Evolutionary conservation across 768 basidiomycete genomes (phyloP).

Genomic region (Podaxis carcinomalis): DNA sequence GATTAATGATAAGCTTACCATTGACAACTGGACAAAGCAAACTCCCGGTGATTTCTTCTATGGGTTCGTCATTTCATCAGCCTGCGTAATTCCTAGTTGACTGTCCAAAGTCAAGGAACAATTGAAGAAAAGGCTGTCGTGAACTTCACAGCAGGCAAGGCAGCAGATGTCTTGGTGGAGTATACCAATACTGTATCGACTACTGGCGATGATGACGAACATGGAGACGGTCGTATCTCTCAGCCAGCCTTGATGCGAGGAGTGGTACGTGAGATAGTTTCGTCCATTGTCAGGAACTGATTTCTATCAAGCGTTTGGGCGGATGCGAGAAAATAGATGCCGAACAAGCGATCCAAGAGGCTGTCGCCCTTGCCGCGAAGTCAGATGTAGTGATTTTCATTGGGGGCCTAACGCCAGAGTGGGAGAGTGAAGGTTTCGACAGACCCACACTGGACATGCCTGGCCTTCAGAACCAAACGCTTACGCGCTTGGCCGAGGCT

Average conservation of each 20-base stretch:
- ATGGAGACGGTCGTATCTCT: conserved; percentile 38
- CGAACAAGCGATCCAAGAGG: conserved; percentile 50
- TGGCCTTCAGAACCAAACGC: conserved; percentile 55
- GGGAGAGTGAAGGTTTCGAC: conserved; percentile 77
- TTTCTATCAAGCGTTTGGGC: conserved; percentile 50
- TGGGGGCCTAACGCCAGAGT: conserved; percentile 62
- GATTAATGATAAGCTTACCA: conserved; percentile 50
- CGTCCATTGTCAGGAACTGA: neutral
- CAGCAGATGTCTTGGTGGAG: conserved; percentile 53
- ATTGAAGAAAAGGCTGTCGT: conserved; percentile 56
- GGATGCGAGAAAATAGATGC: conserved; percentile 59
- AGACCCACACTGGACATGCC: conserved; percentile 58
- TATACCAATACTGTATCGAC: conserved; percentile 61
- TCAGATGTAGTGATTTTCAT: conserved; percentile 57
- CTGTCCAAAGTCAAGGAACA: conserved; percentile 48
- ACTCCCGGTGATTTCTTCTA: conserved; percentile 68
- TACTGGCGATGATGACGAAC: conserved; percentile 32
- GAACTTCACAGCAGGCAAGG: conserved; percentile 37
- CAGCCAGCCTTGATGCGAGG: conserved; percentile 70
- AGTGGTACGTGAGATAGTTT: conserved; percentile 38
- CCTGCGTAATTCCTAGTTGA: neutral
- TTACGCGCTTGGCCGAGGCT: conserved; percentile 43
- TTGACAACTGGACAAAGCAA: conserved; percentile 73
- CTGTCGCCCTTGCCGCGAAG: conserved; percentile 47
- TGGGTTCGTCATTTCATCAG: conserved; percentile 33